Base-by-base conservation (phyloP, 1,284 basidiomycete genomes). In the Sutorius eximius region DNA sequence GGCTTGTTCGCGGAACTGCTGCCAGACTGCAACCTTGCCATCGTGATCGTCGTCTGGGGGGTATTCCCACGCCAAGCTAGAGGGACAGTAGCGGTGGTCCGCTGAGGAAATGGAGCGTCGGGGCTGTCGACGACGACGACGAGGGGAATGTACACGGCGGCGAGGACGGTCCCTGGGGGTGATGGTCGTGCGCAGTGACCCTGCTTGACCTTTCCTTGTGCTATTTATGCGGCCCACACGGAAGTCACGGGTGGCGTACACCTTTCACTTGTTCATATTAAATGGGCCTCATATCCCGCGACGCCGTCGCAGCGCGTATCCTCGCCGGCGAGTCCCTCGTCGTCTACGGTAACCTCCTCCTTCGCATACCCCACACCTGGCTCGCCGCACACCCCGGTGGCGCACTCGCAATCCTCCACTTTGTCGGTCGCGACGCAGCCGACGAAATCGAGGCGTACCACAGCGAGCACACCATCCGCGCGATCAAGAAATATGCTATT, bases 401-500 rank as follows among this genome's bases (percentile, higher is more conserved):
- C 51, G 75, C 85, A 13, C 86, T 98, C 46, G 83, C 95, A 18
- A 86, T 99, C 58, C 85, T 97, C 29, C 97, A 99, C 75, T 98
- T 96, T 68, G 87, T 98, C 32, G 97, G 97, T 3, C 83, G 96
- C 49, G 95, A 99, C 70, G 96, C 95, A 0, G 85, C 89, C 3
- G 92, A 97, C 75, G 96, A 99, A 72, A 91, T 98, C 45, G 85
- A 93, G 59, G 96, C 93, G 12, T 98, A 94, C 74, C 96, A 99
- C 71, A 79, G 80, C 1, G 81, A 85, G 33, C 73, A 79, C 49
- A 89, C 93, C 41, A 75, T 85, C 51, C 74, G 76, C 24, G 76
- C 81, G 45, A 85, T 99, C 70, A 74, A 76, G 22, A 79, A 80
- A 32, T 98, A 90, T 71, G 82, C 84, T 45, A 78, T 97, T 30